Base-by-base conservation (phyloP, 2,329 filamentous ascomycete genomes). In the Thielaviopsis ethacetica region DNA sequence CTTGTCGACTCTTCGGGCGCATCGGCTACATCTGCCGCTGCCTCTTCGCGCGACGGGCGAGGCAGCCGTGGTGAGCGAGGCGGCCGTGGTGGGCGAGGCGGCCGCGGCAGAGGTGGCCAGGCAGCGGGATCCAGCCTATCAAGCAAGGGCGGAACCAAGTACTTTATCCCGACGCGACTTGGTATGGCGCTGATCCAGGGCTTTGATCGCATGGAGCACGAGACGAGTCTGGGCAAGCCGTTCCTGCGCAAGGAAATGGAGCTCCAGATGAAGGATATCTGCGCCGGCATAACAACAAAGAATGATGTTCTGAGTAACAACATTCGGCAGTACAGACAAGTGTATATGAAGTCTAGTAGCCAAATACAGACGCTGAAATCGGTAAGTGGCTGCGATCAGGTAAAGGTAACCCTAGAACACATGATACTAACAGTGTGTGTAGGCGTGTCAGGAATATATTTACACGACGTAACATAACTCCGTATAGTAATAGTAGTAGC, bases 241-340 rank as follows among this genome's bases (percentile, higher is more conserved):
- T 97, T 97, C 68, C 75, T 98, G 62, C 84, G 93, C 59, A 97
- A 97, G 71, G 90, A 98, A 76, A 96, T 96, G 89, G 93, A 98
- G 71, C 73, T 89, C 62, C 88, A 90, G 69, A 96, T 98, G 91
- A 93, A 91, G 69, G 88, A 88, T 60, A 96, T 98, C 60, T 97
- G 93, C 71, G 90, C 91, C 61, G 93, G 93, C 26, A 83, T 81
- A 56, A 86, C 83, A 63, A 87, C 84, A 38, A 85, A 82, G 66
- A 78, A 80, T 58, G 79, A 81, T 21, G 88, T 98, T 53, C 79
- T 98, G 50, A 78, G 83, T 58, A 85, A 95, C 69, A 95, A 86
- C 68, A 75, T 98, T 59, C 80, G 84, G 62, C 88, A 93, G 73
- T 98, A 97, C 70, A 83, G 85, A 56, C 82, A 84, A 57, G 88